Evolutionary conservation across 768 basidiomycete species (phyloP).

Genomic region (Auriscalpium vulgare): DNA sequence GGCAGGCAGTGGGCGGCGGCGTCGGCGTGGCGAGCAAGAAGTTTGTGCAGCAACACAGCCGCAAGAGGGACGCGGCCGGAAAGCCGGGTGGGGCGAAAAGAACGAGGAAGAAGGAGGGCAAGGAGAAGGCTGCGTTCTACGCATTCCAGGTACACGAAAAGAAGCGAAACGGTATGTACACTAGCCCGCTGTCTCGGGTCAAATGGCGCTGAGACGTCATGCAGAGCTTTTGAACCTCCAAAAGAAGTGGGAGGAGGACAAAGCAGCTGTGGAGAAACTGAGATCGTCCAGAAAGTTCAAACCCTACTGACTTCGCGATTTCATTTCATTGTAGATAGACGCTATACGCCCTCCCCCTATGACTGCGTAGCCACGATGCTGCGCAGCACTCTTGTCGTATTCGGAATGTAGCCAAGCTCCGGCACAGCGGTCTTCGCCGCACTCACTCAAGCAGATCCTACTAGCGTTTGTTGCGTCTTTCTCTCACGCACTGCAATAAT

Average conservation of each 20-base stretch:
- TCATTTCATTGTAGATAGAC: too few species aligned
- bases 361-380: too few species aligned
- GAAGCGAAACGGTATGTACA: conserved; percentile 64
- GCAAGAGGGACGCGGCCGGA: conserved; percentile 10
- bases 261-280: conserved; percentile 72
- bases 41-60: conserved; percentile 28
- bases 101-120: conserved; percentile 61
- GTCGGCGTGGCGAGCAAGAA: conserved; percentile 55
- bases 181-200: conserved; percentile 2
- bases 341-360: too few species aligned
- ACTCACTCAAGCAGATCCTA: too few species aligned
- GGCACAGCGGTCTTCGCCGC: too few species aligned
- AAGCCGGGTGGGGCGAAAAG: conserved; percentile 33
- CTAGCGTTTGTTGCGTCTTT: too few species aligned
- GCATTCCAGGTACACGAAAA: conserved; percentile 87
- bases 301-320: conserved; percentile 53
- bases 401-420: too few species aligned
- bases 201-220: neutral
- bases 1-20: conserved; percentile 81
- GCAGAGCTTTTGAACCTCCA: conserved; percentile 55
- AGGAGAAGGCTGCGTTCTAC: conserved; percentile 62
- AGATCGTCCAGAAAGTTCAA: conserved; percentile 78
- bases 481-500: too few species aligned
- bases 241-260: conserved; percentile 82
- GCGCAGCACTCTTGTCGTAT: too few species aligned